Percentiles rank a stretch among this genome's conserved stretches.
These are phyloP conservation scores for Carex arenaria DNA, from an alignment of 202 grass and related monocot species.

Conservation along the genomic window DNA sequence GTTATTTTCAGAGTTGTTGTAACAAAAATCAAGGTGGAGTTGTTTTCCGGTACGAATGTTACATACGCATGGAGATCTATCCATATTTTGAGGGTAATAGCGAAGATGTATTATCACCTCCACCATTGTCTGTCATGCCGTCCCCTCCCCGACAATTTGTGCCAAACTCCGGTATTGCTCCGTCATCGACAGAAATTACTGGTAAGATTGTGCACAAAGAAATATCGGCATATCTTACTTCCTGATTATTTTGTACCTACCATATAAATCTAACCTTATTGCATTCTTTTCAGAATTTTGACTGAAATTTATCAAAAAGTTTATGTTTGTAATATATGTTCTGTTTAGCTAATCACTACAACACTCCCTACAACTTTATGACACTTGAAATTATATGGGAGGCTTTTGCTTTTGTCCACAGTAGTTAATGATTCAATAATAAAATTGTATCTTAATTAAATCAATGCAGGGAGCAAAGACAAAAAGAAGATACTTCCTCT, in stretches of 20 bases:
- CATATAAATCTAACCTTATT: not conserved
- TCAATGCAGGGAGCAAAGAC: not conserved
- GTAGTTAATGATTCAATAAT: not conserved
- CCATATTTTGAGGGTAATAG: conserved; percentile 27
- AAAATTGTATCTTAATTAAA: not conserved
- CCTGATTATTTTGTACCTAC: not conserved
- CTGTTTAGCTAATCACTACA: not conserved
- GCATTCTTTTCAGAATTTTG: not conserved
- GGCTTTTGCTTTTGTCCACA: not conserved
- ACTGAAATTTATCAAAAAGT: not conserved
- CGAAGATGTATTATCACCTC: not conserved
- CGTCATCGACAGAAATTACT: not conserved
- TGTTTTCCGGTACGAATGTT: conserved; percentile 32
- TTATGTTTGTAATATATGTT: not conserved
- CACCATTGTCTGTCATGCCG: not conserved
- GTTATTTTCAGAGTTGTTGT: conserved; percentile 1
- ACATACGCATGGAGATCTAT: conserved; percentile 29
- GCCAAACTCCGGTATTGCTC: not conserved
- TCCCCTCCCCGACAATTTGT: not conserved
- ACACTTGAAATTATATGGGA: not conserved
- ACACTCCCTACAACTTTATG: not conserved
- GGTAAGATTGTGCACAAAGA: not conserved
- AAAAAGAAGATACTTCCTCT: not conserved
- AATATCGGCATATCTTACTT: not conserved
- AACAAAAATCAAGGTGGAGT: not conserved